Conservation (phyloP, 2,329 filamentous ascomycete species). For the Exophiala alcalophila region DNA sequence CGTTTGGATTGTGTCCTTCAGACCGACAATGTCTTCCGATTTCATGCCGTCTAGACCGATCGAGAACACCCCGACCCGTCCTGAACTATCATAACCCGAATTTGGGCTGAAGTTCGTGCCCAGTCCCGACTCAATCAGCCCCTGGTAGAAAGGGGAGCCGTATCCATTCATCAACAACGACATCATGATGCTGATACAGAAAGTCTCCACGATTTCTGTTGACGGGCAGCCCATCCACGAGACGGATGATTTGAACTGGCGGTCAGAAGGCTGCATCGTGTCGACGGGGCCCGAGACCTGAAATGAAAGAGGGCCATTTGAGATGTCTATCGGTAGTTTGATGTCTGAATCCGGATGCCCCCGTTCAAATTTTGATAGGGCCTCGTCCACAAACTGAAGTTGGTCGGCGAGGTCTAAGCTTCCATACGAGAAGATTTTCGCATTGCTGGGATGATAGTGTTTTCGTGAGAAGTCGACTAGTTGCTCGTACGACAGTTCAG, state of each 20-base stretch:
- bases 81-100: slow-evolving; percentile 81
- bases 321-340: slow-evolving; percentile 71
- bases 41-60: slow-evolving; percentile 88
- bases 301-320: slow-evolving; percentile 63
- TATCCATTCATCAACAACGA: slow-evolving; percentile 90
- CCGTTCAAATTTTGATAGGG: slow-evolving; percentile 69
- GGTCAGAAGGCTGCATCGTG: slow-evolving; percentile 77
- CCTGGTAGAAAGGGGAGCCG: slow-evolving; percentile 86
- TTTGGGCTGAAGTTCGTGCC: slow-evolving; percentile 95
- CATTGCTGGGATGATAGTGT: slow-evolving; percentile 97
- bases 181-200: slow-evolving; percentile 77
- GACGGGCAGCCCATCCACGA: slow-evolving; percentile 90
- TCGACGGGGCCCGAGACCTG: slow-evolving; percentile 79
- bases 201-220: slow-evolving; percentile 79
- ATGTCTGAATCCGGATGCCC: slow-evolving; percentile 69
- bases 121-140: slow-evolving; percentile 81
- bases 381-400: slow-evolving; percentile 71
- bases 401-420: slow-evolving; percentile 84
- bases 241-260: slow-evolving; percentile 89
- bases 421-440: slow-evolving; percentile 93
- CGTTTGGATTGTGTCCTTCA: slow-evolving; percentile 70
- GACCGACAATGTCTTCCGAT: slow-evolving; percentile 70
- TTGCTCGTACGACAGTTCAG: slow-evolving; percentile 88
- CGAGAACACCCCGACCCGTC: slow-evolving; percentile 77
- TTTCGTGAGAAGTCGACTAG: slow-evolving; percentile 82